A percentile compares a stretch with the other conserved stretches of the same genome.
Conservation (phyloP, 1,284 basidiomycete genomes). For the Tylopilus sp. region DNA sequence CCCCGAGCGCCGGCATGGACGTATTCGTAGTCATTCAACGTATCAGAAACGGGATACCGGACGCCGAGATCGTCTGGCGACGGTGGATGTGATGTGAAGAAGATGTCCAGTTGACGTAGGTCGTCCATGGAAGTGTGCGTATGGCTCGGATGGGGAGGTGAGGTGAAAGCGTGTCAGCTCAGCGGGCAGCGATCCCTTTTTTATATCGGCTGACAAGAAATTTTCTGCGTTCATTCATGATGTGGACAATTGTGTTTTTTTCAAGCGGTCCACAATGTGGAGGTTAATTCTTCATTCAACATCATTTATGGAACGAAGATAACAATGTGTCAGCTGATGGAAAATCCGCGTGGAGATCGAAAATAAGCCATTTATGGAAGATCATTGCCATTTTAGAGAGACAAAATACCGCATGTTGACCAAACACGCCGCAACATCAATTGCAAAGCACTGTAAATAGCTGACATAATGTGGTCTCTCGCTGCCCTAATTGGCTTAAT, state of each 20-base stretch:
- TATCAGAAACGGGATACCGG: constrained; percentile 2
- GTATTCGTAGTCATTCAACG: constrained; percentile 2
- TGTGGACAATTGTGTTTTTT: constrained; percentile 2
- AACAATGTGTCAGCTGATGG: background rate
- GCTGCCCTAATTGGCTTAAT: background rate
- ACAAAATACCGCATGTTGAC: background rate
- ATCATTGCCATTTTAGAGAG: background rate
- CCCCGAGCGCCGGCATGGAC: background rate
- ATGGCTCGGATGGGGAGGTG: background rate
- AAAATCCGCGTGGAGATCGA: background rate
- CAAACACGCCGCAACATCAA: background rate
- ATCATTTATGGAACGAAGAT: constrained; percentile 2
- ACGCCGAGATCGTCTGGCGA: background rate
- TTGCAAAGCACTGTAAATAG: background rate
- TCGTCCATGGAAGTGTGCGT: constrained; percentile 14
- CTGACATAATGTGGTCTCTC: background rate
- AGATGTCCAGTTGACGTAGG: background rate
- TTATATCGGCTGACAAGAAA: background rate
- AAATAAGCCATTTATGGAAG: background rate
- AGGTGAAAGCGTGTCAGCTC: background rate
- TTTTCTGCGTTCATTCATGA: background rate
- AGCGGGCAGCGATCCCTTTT: background rate
- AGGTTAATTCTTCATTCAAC: constrained; percentile 3
- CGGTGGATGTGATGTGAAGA: background rate
- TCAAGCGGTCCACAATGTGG: background rate